Conservation (phyloP, 192 early-diverging fungal species). For the Gamsiella multidivaricata region DNA sequence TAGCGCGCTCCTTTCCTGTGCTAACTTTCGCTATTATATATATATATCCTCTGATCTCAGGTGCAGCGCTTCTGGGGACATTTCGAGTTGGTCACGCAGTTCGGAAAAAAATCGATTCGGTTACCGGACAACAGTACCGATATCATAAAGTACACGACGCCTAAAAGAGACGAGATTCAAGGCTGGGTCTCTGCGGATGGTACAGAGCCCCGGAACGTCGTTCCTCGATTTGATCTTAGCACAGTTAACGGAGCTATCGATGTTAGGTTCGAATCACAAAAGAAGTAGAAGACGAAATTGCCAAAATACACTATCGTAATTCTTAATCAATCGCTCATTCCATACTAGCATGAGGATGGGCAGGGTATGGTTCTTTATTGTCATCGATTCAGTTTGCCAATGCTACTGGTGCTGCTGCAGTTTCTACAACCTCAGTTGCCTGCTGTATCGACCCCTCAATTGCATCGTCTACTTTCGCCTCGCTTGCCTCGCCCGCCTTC, state of each 20-base stretch:
- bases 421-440: too few species aligned
- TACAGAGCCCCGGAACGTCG: background rate
- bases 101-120: background rate
- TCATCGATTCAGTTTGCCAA: too few species aligned
- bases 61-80: conserved; percentile 9
- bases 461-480: too few species aligned
- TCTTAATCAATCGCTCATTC: too few species aligned
- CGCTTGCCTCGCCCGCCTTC: too few species aligned
- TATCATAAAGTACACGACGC: background rate
- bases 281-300: background rate
- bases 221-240: background rate
- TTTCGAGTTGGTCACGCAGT: background rate
- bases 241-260: conserved; percentile 18
- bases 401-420: too few species aligned
- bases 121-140: background rate
- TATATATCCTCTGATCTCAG: background rate
- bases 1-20: too few species aligned
- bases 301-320: too few species aligned
- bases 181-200: conserved; percentile 22
- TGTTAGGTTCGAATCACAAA: background rate
- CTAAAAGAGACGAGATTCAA: background rate
- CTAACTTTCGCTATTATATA: background rate
- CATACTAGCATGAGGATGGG: too few species aligned
- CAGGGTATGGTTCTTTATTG: too few species aligned
- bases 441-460: too few species aligned